These are phyloP conservation scores for Papiliotrema laurentii DNA, from an alignment of 1,284 basidiomycete species.

Conservation along the genomic window DNA sequence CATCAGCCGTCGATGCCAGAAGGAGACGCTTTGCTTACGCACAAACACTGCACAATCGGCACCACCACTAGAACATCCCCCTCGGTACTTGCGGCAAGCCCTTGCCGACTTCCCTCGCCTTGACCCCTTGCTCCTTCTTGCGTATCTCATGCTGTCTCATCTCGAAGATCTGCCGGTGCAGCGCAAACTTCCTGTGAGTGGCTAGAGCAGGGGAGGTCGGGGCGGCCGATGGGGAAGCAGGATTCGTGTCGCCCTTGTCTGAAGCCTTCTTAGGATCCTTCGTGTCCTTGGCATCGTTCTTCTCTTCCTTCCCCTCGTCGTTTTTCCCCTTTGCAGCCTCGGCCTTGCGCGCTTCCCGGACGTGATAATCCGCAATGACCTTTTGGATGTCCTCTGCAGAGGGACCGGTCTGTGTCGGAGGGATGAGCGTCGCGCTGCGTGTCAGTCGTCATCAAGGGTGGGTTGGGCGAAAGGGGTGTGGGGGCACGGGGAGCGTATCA, in stretches of 20 bases:
- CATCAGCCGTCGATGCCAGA: not conserved
- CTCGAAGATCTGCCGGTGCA: conserved; percentile 45
- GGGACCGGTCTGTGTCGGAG: conserved; percentile 25
- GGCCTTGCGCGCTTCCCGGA: conserved; percentile 32
- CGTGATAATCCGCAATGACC: conserved; percentile 42
- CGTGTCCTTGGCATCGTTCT: conserved; percentile 1
- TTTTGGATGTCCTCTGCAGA: conserved; percentile 44
- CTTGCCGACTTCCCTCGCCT: conserved; percentile 43
- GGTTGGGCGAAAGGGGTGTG: not conserved
- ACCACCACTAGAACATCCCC: not conserved
- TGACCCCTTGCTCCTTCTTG: conserved; percentile 32
- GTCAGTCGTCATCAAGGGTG: not conserved
- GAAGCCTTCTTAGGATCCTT: conserved; percentile 1
- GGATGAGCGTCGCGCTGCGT: conserved; percentile 36
- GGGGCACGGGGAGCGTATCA: not conserved
- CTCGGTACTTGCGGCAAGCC: conserved; percentile 19
- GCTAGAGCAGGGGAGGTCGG: conserved; percentile 13
- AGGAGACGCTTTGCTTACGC: not conserved
- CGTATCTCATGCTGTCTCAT: conserved; percentile 37
- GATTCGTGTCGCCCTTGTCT: conserved; percentile 8
- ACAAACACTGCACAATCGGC: no score
- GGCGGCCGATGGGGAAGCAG: conserved; percentile 11
- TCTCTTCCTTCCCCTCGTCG: conserved; percentile 17
- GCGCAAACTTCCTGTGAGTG: conserved; percentile 41
- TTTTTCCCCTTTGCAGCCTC: conserved; percentile 12